phyloP scores from a whole-genome alignment of 2,329 filamentous ascomycete genomes.

The Metarhizium sp. region DNA sequence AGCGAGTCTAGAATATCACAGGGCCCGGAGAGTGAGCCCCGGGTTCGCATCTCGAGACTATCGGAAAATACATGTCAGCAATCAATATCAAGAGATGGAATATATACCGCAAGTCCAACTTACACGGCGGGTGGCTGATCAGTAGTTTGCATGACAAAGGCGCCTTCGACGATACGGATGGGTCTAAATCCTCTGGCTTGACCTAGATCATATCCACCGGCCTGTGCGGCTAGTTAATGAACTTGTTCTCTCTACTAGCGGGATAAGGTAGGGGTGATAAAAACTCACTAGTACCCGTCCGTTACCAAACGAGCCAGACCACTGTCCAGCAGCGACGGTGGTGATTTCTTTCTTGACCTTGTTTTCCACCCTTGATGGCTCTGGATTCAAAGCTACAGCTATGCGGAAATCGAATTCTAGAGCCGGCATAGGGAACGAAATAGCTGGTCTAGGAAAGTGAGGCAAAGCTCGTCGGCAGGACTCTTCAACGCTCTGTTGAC shows the following conservation, averaged over 20 bases:
- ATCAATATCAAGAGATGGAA: not conserved
- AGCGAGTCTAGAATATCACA: constrained; percentile 32
- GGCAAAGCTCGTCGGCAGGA: constrained; percentile 27
- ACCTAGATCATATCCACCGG: constrained; percentile 32
- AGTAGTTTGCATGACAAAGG: constrained; percentile 37
- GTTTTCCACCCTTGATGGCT: constrained; percentile 32
- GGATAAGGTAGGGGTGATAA: not conserved
- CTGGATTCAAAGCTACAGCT: constrained; percentile 34
- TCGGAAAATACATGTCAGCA: not conserved
- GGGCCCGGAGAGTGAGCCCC: constrained; percentile 37
- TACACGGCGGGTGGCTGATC: constrained; percentile 37
- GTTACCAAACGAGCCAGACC: constrained; percentile 39
- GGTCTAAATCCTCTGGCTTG: constrained; percentile 30
- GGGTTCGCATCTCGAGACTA: constrained; percentile 35
- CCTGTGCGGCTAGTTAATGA: constrained; percentile 19
- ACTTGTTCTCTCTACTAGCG: not conserved
- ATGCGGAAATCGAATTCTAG: constrained; percentile 42
- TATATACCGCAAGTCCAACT: constrained; percentile 9
- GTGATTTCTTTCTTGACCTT: constrained; percentile 39
- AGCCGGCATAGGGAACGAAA: constrained; percentile 35
- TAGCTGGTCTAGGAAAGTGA: constrained; percentile 31
- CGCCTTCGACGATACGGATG: constrained; percentile 36
- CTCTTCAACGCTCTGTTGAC: constrained; percentile 25
- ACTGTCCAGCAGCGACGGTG: constrained; percentile 35
- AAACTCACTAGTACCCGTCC: constrained; percentile 35